phyloP scores from a whole-genome alignment of 495 filamentous ascomycete genomes.

The Articulospora tetracladia region DNA sequence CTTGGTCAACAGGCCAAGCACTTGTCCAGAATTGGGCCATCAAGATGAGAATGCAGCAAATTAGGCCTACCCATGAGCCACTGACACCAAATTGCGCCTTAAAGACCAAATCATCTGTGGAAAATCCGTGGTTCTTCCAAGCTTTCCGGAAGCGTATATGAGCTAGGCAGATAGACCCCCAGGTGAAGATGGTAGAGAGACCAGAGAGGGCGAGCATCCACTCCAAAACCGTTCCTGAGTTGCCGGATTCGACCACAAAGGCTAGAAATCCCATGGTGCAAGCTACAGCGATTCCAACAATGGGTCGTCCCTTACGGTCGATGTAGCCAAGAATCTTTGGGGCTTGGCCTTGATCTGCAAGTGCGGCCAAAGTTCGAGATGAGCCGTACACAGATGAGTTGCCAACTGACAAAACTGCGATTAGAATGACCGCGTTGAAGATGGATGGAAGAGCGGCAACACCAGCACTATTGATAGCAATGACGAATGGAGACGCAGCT shows the following conservation, averaged over 20 bases:
- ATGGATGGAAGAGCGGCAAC: slow-evolving; percentile 65
- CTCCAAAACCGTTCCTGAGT: slow-evolving; percentile 53
- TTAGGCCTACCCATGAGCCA: slow-evolving; percentile 81
- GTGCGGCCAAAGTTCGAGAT: neutral
- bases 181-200: slow-evolving; percentile 87
- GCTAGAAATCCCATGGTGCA: slow-evolving; percentile 71
- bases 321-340: neutral
- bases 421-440: slow-evolving; percentile 69
- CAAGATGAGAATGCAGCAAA: slow-evolving; percentile 74
- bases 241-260: slow-evolving; percentile 69
- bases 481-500: slow-evolving; percentile 61
- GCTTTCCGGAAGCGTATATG: slow-evolving; percentile 92
- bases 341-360: neutral
- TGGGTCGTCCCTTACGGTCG: slow-evolving; percentile 2
- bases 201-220: slow-evolving; percentile 92
- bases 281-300: slow-evolving; percentile 38
- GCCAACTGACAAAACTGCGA: slow-evolving; percentile 58
- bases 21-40: slow-evolving; percentile 93
- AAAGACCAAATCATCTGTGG: slow-evolving; percentile 73
- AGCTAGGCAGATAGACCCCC: slow-evolving; percentile 81
- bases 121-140: slow-evolving; percentile 32
- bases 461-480: slow-evolving; percentile 55
- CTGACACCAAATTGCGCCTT: slow-evolving; percentile 71
- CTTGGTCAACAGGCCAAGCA: slow-evolving; percentile 64
- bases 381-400: slow-evolving; percentile 46